phyloP scores from a whole-genome alignment of 169 alveolate genomes.

The Perkinsus marinus region DNA sequence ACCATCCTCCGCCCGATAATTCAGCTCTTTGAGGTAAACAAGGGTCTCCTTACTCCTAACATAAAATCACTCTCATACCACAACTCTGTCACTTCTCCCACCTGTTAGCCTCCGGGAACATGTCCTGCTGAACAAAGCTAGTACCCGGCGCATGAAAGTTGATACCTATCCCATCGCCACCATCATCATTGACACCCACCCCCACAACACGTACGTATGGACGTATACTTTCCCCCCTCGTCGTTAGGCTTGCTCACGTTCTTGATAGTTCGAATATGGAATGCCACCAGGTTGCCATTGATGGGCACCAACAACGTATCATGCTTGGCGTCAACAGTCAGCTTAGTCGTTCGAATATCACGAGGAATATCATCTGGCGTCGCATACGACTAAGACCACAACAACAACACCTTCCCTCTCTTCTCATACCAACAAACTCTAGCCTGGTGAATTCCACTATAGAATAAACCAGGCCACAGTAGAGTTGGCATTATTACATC shows the following conservation, averaged over 20 bases:
- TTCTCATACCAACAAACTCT: too few relatives aligned
- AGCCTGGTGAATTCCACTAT: too few relatives aligned
- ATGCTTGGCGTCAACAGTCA: constrained; percentile 13
- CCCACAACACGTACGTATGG: background rate
- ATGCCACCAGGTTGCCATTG: constrained; percentile 12
- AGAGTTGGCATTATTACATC: too few relatives aligned
- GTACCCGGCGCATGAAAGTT: constrained; percentile 14
- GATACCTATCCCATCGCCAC: background rate
- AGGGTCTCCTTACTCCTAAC: constrained; percentile 1
- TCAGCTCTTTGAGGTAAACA: constrained; percentile 77
- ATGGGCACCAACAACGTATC: constrained; percentile 22
- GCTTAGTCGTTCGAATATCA: constrained; percentile 3
- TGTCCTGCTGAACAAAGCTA: background rate
- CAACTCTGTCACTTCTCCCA: background rate
- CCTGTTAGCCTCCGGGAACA: background rate
- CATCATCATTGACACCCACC: background rate
- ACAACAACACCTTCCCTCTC: too few relatives aligned
- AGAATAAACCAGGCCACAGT: too few relatives aligned
- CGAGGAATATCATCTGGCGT: background rate
- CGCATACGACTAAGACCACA: background rate
- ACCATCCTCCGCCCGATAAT: constrained; percentile 72
- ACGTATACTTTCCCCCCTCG: background rate
- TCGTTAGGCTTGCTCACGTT: constrained; percentile 17
- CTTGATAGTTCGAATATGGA: constrained; percentile 24
- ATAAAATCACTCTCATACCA: background rate